Base-by-base conservation (phyloP, 352 stramenopile species). In the Phytophthora foliorum region DNA sequence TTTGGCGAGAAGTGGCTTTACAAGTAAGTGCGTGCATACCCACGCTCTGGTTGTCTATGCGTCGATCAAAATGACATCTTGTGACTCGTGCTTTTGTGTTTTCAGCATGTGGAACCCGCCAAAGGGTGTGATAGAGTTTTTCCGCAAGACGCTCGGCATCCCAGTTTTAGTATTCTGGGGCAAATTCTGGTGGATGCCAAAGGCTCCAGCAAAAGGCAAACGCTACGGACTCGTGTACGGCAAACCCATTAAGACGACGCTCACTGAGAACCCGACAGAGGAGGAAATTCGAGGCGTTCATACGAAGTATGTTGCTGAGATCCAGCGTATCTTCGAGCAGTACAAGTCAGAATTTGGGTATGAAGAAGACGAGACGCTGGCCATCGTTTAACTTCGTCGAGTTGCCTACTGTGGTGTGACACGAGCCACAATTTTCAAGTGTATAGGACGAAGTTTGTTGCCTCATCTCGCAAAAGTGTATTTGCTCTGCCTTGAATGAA, bases 141-240 rank as follows among this genome's bases (percentile, higher is more conserved):
- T 88, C 45, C 80, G 76, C 51, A 81, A 85, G 67, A 84, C 69
- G 48, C 58, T 92, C 24, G 72, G 84, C 42, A 86, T 91, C 57
- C 84, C 84, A 14, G 54, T 92, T 39, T 82, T 91, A 36, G 60
- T 89, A 38, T 92, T 92, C 73, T 92, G 84, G 84, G 84, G 84
- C 0, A 79, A 81, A 16, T 90, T 90, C 81, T 64, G 85, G 51
- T 93, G 85, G 85, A 81, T 89, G 76, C 85, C 85, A 2, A 75
- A 81, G 13, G 58, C 63, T 6, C 72, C 74, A 0, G 67, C 81
- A 0, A 64, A 72, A 60, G 82, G 74, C n/a, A 93, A 93, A 66
- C 56, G 24, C 2, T 90, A 84, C 49, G 85, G 82, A 29, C 63
- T 91, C 21, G 84, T 91, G 16, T 91, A 90, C 51, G 85, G 85